phyloP scores from a whole-genome alignment of 371 early-diverging fungal species.

The Capillidium rhysosporum region DNA sequence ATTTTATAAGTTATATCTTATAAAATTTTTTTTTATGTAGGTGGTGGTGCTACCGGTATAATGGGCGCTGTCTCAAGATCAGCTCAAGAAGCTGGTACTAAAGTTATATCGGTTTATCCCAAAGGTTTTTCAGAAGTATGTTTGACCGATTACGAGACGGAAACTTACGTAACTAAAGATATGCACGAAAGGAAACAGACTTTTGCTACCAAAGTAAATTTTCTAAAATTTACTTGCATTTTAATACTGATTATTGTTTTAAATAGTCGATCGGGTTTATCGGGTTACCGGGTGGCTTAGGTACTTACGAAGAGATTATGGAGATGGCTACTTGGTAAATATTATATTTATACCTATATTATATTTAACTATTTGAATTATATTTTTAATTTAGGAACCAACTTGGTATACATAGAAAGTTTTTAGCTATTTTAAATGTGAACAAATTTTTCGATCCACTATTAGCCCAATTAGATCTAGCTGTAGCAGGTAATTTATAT shows the following conservation, averaged over 20 bases:
- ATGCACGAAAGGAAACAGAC: constrained; percentile 67
- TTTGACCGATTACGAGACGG: constrained; percentile 10
- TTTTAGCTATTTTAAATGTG: constrained; percentile 52
- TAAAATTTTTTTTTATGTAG: not conserved
- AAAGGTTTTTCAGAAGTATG: not conserved
- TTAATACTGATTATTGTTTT: not conserved
- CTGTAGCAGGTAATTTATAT: too few relatives aligned
- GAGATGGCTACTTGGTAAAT: constrained; percentile 61
- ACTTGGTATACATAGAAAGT: constrained; percentile 49
- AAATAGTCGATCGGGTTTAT: constrained; percentile 54
- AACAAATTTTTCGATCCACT: constrained; percentile 48
- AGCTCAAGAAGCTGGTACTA: not conserved
- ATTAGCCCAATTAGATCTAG: constrained; percentile 6
- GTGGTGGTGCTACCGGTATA: constrained; percentile 5
- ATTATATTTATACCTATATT: not conserved
- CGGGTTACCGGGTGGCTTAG: constrained; percentile 68
- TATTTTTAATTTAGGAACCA: constrained; percentile 19
- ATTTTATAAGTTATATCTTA: not conserved
- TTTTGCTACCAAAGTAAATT: constrained; percentile 27
- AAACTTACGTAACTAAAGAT: constrained; percentile 43
- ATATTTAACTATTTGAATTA: constrained; percentile 7
- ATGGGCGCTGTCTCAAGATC: constrained; percentile 2
- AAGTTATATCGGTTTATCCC: not conserved
- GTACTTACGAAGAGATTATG: constrained; percentile 70
- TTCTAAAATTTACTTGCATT: not conserved